Evolutionary conservation across 2,329 filamentous ascomycete genomes (phyloP), one percentile per base, ranked within the genome.

Genomic region (Ascochyta viciae-villosae): DNA sequence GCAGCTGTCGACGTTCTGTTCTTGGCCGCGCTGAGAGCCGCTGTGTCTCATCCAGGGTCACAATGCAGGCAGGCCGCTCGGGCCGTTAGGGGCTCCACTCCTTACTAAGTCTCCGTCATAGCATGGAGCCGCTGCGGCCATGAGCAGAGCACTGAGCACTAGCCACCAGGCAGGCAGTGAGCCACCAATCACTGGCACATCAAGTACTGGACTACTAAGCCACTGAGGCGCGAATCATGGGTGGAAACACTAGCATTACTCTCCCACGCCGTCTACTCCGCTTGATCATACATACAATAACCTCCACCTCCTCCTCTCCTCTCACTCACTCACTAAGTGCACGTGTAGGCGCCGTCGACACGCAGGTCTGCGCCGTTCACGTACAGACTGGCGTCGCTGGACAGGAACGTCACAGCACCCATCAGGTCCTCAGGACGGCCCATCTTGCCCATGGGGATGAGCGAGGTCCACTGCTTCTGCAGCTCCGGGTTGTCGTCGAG

Each of bases 381-480:
- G 45, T 78, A 78, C 53, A 64, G 58, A 60, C 74, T 76, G 3
- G 92, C 91, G 68, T 95, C 91, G 56, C 89, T 93, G 37, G 92
- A 85, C 54, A 96, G 80, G 81, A 94, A 96, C 15, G 91, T 89
- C 26, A 96, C 92, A 5, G 93, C 91, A 2, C 94, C 94, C 90
- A 96, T 96, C 54, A 98, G 83, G 70, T 98, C 94, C 74, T 93
- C 88, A 1, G 94, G 94, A 47, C 87, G 84, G 24, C 94, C 94
- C 91, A 98, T 96, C 80, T 94, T 94, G 54, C 92, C 94, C 72
- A 91, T 88, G 0, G 95, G 95, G 59, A 97, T 98, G 50, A 96
- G 83, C 1, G 90, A 93, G 13, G 88, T 96, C 94, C 94, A 98
- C 77, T 95, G 89, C 72, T 88, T 84, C 77, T 92, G 90, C 35